Conservation (phyloP, 768 basidiomycete species). For the Psilocybe cyanescens region DNA sequence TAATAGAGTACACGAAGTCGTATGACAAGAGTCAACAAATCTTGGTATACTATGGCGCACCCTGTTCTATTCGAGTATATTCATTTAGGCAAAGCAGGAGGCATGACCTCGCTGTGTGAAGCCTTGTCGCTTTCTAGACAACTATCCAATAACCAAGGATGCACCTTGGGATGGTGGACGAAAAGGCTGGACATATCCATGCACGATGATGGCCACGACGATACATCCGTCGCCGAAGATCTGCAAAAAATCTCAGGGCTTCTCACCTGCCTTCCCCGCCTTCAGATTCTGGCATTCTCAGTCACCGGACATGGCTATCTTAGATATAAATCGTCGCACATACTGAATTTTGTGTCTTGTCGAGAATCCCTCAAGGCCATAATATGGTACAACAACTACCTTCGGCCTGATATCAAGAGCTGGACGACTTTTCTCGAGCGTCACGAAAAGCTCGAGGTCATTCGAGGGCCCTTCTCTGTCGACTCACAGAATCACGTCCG, state of each 20-base stretch:
- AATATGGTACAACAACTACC: conserved; percentile 15
- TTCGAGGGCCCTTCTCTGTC: conserved; percentile 9
- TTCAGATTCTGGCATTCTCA: conserved; percentile 24
- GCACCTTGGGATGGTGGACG: conserved; percentile 25
- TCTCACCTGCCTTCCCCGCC: conserved; percentile 20
- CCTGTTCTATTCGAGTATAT: conserved; percentile 27
- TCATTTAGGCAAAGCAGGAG: conserved; percentile 15
- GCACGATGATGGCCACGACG: conserved; percentile 12
- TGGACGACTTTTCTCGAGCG: conserved; percentile 19
- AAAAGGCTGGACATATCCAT: conserved; percentile 25
- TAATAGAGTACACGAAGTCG: conserved; percentile 22
- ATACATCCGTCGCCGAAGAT: not conserved
- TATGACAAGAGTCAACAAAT: conserved; percentile 23
- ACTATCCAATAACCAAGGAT: not conserved
- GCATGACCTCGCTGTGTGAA: conserved; percentile 9
- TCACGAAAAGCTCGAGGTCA: conserved; percentile 17
- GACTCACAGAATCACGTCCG: not conserved
- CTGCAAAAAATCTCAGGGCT: conserved; percentile 15
- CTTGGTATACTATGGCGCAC: conserved; percentile 23
- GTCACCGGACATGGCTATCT: conserved; percentile 8
- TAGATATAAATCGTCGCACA: not conserved
- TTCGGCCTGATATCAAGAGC: not conserved
- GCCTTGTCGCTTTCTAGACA: conserved; percentile 9
- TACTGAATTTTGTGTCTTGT: conserved; percentile 12
- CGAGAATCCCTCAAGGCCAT: conserved; percentile 17